Percentiles rank a stretch among this genome's conserved stretches.
phyloP scores from a whole-genome alignment of 345 rosid species.

The Boechera divaricarpa region DNA sequence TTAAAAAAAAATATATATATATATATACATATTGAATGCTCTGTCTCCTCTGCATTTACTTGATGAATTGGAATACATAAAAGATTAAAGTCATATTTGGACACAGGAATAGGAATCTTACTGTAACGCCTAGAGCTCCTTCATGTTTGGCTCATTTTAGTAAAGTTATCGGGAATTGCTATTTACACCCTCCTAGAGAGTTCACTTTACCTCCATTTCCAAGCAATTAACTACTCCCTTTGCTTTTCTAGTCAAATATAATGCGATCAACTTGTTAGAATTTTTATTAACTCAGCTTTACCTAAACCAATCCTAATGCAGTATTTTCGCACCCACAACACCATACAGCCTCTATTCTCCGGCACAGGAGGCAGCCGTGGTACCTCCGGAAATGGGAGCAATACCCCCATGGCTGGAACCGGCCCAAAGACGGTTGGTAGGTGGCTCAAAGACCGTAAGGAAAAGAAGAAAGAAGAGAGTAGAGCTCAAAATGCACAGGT shows the following conservation, averaged over 20 bases:
- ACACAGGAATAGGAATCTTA: conserved; percentile 8
- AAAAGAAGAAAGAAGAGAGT: conserved; percentile 90
- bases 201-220: neutral
- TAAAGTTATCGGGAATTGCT: neutral
- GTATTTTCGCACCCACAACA: conserved; percentile 84
- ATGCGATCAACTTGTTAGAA: neutral
- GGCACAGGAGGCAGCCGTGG: conserved; percentile 62
- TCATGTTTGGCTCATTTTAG: neutral
- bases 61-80: neutral
- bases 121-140: conserved; percentile 2
- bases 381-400: conserved; percentile 54
- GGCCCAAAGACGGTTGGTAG: conserved; percentile 87
- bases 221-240: neutral
- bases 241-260: neutral
- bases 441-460: conserved; percentile 97
- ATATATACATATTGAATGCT: conserved; percentile 4
- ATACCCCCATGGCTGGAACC: conserved; percentile 56
- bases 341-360: conserved; percentile 78
- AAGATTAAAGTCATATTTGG: neutral
- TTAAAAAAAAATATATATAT: too few relatives aligned
- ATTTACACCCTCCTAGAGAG: neutral
- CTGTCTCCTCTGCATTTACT: conserved; percentile 27
- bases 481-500: conserved; percentile 89
- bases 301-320: conserved; percentile 36
- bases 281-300: neutral